These are phyloP conservation scores for Rubroshorea leprosula DNA, from an alignment of 345 rosid species.

Conservation along the genomic window DNA sequence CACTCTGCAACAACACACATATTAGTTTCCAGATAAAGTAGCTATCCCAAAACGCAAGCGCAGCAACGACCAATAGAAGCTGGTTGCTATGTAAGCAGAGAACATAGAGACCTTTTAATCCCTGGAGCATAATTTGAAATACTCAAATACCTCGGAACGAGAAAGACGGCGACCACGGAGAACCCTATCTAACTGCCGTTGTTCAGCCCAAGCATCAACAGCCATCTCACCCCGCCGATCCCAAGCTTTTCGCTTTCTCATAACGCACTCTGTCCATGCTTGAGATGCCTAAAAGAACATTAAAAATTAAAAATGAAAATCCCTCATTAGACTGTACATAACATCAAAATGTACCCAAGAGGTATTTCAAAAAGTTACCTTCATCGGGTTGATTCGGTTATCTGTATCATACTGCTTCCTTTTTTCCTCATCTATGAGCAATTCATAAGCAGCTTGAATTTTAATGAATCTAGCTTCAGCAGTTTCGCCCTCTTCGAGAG, in stretches of 20 bases:
- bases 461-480: slow-evolving; percentile 95
- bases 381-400: slow-evolving; percentile 82
- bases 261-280: slow-evolving; percentile 98
- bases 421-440: slow-evolving; percentile 74
- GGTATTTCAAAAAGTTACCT: slow-evolving; percentile 34
- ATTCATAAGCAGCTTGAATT: slow-evolving; percentile 97
- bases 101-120: background rate
- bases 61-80: too few relatives aligned
- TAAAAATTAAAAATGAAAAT: too few relatives aligned
- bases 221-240: slow-evolving; percentile 96
- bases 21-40: too few relatives aligned
- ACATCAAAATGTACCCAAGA: background rate
- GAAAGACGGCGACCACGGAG: slow-evolving; percentile 85
- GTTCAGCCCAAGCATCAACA: slow-evolving; percentile 92
- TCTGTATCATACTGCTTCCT: slow-evolving; percentile 74
- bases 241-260: slow-evolving; percentile 87
- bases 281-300: slow-evolving; percentile 64
- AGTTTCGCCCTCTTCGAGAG: slow-evolving; percentile 89
- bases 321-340: background rate
- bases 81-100: background rate
- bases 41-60: too few relatives aligned
- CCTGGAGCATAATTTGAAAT: background rate
- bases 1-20: slow-evolving; percentile 42
- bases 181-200: slow-evolving; percentile 83
- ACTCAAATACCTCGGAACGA: slow-evolving; percentile 61